phyloP scores from a whole-genome alignment of 2,329 filamentous ascomycete genomes.

The Dactylonectria estremocensis region DNA sequence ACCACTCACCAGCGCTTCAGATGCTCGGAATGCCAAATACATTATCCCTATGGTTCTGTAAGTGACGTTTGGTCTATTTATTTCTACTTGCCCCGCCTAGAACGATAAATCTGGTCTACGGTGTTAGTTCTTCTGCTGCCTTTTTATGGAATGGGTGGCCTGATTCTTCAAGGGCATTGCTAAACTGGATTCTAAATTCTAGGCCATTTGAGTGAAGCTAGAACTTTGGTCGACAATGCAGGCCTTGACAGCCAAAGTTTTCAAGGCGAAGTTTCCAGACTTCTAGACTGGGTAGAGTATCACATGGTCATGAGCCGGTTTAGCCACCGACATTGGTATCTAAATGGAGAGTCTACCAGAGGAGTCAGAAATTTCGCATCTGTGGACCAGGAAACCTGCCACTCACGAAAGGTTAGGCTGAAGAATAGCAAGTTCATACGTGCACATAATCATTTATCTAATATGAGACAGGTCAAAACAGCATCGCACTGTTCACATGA shows the following conservation, averaged over 20 bases:
- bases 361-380: conserved; percentile 11
- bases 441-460: conserved; percentile 12
- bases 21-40: conserved; percentile 13
- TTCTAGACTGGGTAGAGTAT: conserved; percentile 14
- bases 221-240: conserved; percentile 14
- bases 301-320: conserved; percentile 13
- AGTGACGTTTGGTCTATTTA: conserved; percentile 14
- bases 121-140: conserved; percentile 11
- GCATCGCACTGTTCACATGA: conserved; percentile 14
- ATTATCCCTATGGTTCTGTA: conserved; percentile 15
- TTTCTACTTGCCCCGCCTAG: conserved; percentile 11
- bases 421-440: conserved; percentile 11
- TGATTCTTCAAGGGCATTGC: conserved; percentile 14
- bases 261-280: conserved; percentile 13
- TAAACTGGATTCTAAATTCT: conserved; percentile 16
- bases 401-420: conserved; percentile 13
- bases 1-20: conserved; percentile 13
- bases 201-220: conserved; percentile 14
- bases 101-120: conserved; percentile 13
- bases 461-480: conserved; percentile 14
- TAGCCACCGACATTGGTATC: conserved; percentile 14
- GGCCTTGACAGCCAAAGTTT: conserved; percentile 14
- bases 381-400: conserved; percentile 9
- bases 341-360: conserved; percentile 15
- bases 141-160: conserved; percentile 12